Percentiles rank a stretch among this genome's conserved stretches.
Conservation (phyloP, 139 green algal species). For the Zygnema cylindricum region DNA sequence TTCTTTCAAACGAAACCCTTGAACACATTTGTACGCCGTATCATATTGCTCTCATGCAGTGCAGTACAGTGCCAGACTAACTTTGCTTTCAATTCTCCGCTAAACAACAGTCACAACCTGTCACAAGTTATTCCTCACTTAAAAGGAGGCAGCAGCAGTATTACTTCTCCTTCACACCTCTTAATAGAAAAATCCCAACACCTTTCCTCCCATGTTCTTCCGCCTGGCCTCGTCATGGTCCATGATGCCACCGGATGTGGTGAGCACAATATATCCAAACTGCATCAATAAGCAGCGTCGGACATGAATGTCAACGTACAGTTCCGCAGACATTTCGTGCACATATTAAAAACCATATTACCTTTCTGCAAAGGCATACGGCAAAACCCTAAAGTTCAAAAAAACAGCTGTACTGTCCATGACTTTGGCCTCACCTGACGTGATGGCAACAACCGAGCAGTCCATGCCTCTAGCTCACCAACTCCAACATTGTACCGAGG, state of each 20-base stretch:
- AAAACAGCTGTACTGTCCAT: too few species aligned
- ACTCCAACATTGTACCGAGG: constrained; percentile 90
- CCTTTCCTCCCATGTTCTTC: constrained; percentile 97
- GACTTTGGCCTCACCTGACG: constrained; percentile 81
- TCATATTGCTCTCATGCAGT: too few species aligned
- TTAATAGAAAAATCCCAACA: constrained; percentile 67
- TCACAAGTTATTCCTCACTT: not conserved
- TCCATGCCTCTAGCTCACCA: constrained; percentile 89
- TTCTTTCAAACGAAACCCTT: too few species aligned
- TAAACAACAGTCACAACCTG: too few species aligned
- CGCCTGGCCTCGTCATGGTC: constrained; percentile 97
- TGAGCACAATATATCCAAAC: constrained; percentile 98
- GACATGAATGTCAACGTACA: not conserved
- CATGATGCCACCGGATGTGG: constrained; percentile 97
- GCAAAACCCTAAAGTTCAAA: too few species aligned
- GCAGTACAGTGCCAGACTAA: too few species aligned
- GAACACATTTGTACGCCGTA: too few species aligned
- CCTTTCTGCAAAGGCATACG: too few species aligned
- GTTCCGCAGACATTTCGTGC: not conserved
- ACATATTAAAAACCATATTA: too few species aligned
- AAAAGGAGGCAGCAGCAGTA: constrained; percentile 16
- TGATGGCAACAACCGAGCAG: constrained; percentile 92
- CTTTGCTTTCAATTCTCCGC: not conserved
- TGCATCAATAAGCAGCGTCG: constrained; percentile 47
- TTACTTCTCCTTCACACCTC: not conserved